Percentiles rank a stretch among this genome's conserved stretches.
Conservation (phyloP, 305 asterid genomes). For the Solanum aculeatissimum region DNA sequence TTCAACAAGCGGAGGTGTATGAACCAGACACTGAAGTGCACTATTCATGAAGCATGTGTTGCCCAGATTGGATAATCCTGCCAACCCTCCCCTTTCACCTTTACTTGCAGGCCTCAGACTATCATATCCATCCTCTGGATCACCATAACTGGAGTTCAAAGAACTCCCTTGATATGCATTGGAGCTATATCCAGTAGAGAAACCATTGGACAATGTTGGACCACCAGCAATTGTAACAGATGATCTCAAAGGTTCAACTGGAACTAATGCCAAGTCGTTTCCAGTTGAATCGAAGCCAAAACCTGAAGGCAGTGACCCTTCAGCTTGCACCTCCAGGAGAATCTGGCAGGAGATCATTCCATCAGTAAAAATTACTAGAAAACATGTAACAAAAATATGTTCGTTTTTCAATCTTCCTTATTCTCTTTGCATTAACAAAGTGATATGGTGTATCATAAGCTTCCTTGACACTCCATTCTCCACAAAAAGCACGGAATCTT, state of each 20-base stretch:
- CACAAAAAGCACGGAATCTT: background rate
- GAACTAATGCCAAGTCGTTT: conserved; percentile 66
- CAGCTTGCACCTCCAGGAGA: conserved; percentile 66
- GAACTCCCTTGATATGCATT: conserved; percentile 34
- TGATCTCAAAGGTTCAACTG: conserved; percentile 68
- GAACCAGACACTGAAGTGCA: conserved; percentile 89
- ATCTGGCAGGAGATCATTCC: conserved; percentile 34
- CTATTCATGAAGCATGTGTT: conserved; percentile 98
- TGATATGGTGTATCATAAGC: background rate
- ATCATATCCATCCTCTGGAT: conserved; percentile 58
- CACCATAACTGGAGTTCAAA: conserved; percentile 36
- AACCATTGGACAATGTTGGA: conserved; percentile 70
- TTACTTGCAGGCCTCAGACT: conserved; percentile 27
- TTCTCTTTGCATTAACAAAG: background rate
- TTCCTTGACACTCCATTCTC: background rate
- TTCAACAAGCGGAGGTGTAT: conserved; percentile 76
- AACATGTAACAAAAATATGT: background rate
- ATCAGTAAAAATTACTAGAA: background rate
- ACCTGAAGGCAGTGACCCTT: conserved; percentile 28
- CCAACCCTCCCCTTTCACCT: conserved; percentile 71
- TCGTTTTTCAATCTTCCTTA: background rate
- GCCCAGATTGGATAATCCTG: conserved; percentile 91
- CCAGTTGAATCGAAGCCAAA: conserved; percentile 71
- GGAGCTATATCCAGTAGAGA: conserved; percentile 47
- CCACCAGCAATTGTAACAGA: conserved; percentile 83